A percentile compares a stretch with the other conserved stretches of the same genome.
Evolutionary conservation across 176 grass and related monocot genomes (phyloP).

Genomic region (Carex parvula): DNA sequence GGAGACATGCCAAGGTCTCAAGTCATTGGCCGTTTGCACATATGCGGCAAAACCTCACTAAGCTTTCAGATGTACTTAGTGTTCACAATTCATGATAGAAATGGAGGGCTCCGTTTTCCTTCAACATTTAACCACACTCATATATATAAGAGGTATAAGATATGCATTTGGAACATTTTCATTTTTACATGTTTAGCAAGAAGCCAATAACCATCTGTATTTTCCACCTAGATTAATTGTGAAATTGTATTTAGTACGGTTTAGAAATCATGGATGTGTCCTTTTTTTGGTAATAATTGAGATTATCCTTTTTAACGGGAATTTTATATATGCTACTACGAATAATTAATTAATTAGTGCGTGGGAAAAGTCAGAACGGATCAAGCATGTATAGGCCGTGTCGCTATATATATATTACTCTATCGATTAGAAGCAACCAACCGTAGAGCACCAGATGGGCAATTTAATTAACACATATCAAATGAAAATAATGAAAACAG

Average conservation of each 20-base stretch:
- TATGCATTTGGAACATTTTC: background rate
- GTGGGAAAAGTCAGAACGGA: background rate
- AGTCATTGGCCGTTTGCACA: background rate
- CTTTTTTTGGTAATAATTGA: background rate
- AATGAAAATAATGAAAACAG: background rate
- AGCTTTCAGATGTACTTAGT: background rate
- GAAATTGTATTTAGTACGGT: background rate
- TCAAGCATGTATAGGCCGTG: no score
- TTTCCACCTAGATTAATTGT: background rate
- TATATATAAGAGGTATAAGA: background rate
- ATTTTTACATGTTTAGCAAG: background rate
- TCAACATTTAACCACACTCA: background rate
- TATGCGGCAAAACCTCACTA: background rate
- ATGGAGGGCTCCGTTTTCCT: background rate
- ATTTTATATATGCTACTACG: background rate
- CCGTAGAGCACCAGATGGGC: background rate
- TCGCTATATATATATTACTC: background rate
- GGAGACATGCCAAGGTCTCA: background rate
- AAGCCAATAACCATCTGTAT: background rate
- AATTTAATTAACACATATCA: background rate
- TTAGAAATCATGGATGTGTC: background rate
- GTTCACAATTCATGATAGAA: background rate
- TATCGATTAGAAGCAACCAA: background rate
- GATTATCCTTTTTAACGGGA: background rate
- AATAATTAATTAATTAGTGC: background rate